Base-by-base conservation (phyloP, 805 yeast species). In the Lachancea thermotolerans region DNA sequence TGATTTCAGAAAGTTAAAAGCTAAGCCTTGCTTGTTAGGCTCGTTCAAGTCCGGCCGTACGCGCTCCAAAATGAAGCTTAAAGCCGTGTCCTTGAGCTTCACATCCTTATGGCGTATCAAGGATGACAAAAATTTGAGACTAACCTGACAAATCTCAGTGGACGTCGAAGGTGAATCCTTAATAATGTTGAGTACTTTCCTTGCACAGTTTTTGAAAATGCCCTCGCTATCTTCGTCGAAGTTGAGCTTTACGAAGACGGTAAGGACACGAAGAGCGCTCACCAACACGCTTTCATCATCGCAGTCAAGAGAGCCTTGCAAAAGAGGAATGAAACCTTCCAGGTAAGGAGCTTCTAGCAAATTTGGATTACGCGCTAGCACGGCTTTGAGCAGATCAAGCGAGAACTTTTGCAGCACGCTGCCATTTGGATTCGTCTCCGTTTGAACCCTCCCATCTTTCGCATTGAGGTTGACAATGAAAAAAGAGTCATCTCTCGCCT, bases 31-130 rank as follows among this genome's bases (percentile, higher is more conserved):
- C 51, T 82, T 78, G 53, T 78, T 82, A 10, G 96, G 96, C 54
- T 91, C 96, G 56, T 85, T 89, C 49, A 93, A 68, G 65, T 93
- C 98, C 1, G 96, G 95, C 59, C 77, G 78, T 37, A 93, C 69
- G 52, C 85, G 74, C 10, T 77, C 76, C 49, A 93, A 66, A 18
- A 91, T 69, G 58, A 83, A 87, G 45, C 85, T 81, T 32, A 89
- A 60, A 0, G 95, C 87, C 2, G 78, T 68, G 29, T 81, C 83
- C 53, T 84, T 85, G 53, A 89, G 62, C 40, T 76, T 70, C 37
- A 87, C 68, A 42, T 81, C 81, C 55, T 79, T 81, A 53, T 82
- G 81, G 54, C 91, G 78, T 37, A 91, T 71, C 15, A 87, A 73
- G 1, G 84, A 69, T 7, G 95, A 77, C 44, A 93, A 65, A 52